phyloP scores from a whole-genome alignment of 495 filamentous ascomycete species.

The Umbilicaria muhlenbergii region DNA sequence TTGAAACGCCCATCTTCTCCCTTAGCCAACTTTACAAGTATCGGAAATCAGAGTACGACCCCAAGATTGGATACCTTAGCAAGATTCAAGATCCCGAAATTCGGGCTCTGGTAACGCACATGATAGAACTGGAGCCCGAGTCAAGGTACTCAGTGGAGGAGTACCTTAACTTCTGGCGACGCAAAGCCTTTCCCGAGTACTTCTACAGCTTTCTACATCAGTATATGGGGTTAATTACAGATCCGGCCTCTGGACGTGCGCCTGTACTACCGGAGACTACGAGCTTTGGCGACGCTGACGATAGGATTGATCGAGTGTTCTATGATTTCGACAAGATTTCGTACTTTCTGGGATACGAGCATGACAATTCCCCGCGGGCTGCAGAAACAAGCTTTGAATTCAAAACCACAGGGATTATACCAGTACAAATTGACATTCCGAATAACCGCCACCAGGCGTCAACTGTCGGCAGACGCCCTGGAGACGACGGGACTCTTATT shows the following conservation, averaged over 20 bases:
- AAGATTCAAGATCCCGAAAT: conserved; percentile 82
- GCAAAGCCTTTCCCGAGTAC: conserved; percentile 85
- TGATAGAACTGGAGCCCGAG: conserved; percentile 88
- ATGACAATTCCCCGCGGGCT: conserved; percentile 17
- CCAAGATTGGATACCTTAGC: conserved; percentile 57
- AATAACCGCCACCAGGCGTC: conserved; percentile 47
- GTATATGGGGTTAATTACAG: conserved; percentile 92
- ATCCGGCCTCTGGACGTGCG: conserved; percentile 66
- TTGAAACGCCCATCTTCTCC: conserved; percentile 89
- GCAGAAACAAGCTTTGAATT: conserved; percentile 10
- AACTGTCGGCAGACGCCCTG: conserved; percentile 21
- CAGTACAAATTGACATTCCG: conserved; percentile 79
- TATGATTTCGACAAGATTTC: conserved; percentile 96
- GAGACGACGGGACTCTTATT: conserved; percentile 83
- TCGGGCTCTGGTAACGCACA: conserved; percentile 74
- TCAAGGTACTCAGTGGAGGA: conserved; percentile 87
- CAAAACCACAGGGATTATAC: conserved; percentile 31
- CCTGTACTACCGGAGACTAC: conserved; percentile 43
- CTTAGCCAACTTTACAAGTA: conserved; percentile 92
- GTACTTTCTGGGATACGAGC: conserved; percentile 68
- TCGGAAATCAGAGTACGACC: conserved; percentile 82
- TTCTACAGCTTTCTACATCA: conserved; percentile 96
- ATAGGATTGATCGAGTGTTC: conserved; percentile 83
- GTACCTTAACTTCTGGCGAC: conserved; percentile 82
- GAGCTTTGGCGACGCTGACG: conserved; percentile 70